Evolutionary conservation across 805 yeast genomes (phyloP), one percentile per base, ranked within the genome.

Genomic region (Ogataea glucozyma): DNA sequence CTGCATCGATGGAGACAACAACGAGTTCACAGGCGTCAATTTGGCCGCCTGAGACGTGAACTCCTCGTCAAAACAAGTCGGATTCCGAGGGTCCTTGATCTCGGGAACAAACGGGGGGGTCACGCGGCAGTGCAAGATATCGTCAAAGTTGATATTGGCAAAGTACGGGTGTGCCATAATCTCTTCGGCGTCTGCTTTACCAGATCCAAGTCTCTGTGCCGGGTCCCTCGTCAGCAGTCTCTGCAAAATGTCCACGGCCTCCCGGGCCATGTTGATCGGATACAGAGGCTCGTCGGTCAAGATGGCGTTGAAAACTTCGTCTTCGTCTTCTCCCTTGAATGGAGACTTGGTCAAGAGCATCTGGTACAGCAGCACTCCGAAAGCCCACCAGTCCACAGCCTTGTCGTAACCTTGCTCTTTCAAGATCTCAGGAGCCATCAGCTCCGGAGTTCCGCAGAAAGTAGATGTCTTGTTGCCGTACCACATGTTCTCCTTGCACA

Each of bases 311-410:
- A 91, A 93, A 26, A 93, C 89, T 67, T 93, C 99, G 60, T 93
- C 98, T 46, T 67, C 71, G 44, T 66, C 70, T 53, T 90, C 97
- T 52, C 99, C 99, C 53, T 91, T 84, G 69, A 93, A 93, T 26
- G 99, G 99, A 6, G 97, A 87, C 66, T 91, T 96, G 40, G 97
- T 93, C 45, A 93, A 73, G 44, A 93, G 72, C 99, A 93, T 93
- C 67, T 93, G 99, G 66, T 91, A 93, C 52, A 93, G 72, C 51
- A 93, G 73, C 21, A 93, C 98, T 44, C 99, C 99, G 72, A 90
- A 88, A 1, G 99, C 98, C 99, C 99, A 93, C 99, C 99, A 93
- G 67, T 93, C 99, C 41, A 93, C 99, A 29, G 93, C 85, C 59
- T 95, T 81, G 40, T 89, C 93, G 59, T 93, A 93, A 46, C 83